Evolutionary conservation across 345 rosid species (phyloP).

Genomic region (Pistacia integerrima): DNA sequence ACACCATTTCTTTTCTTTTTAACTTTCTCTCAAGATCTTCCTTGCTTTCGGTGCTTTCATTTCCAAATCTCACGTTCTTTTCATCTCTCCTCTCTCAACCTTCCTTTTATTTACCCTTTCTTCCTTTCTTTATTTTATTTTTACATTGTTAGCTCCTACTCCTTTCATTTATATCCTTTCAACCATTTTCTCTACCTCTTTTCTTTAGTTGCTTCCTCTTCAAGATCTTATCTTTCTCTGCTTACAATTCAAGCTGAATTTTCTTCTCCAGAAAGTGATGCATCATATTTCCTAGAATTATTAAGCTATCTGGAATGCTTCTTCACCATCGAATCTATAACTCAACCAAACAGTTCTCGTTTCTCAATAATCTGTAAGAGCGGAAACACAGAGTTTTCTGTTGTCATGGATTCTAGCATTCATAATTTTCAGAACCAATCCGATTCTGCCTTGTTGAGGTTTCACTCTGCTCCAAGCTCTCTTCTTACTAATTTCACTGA

Average conservation of each 20-base stretch:
- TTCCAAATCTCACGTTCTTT: slow-evolving; percentile 20
- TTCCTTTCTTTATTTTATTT: background rate
- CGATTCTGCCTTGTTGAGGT: slow-evolving; percentile 71
- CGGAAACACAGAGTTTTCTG: slow-evolving; percentile 10
- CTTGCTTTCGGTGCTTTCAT: slow-evolving; percentile 42
- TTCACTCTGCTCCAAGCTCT: slow-evolving; percentile 82
- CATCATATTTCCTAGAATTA: slow-evolving; percentile 37
- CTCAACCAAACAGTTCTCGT: slow-evolving; percentile 5
- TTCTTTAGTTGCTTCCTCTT: slow-evolving; percentile 56
- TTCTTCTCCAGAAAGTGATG: slow-evolving; percentile 40
- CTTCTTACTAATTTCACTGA: slow-evolving; percentile 43
- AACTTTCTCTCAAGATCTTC: slow-evolving; percentile 37
- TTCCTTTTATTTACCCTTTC: slow-evolving; percentile 11
- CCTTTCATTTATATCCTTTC: background rate
- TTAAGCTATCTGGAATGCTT: slow-evolving; percentile 23
- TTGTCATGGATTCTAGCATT: slow-evolving; percentile 62
- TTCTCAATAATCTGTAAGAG: slow-evolving; percentile 4
- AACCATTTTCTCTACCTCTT: slow-evolving; percentile 16
- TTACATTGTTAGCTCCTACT: slow-evolving; percentile 1
- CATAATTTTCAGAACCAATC: slow-evolving; percentile 43
- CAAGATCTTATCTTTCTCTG: slow-evolving; percentile 78
- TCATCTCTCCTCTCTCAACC: slow-evolving; percentile 8
- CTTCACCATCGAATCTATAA: slow-evolving; percentile 29
- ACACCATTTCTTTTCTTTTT: slow-evolving; percentile 5
- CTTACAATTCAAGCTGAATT: slow-evolving; percentile 64